Conservation (phyloP, 192 early-diverging fungal species). For the Linderina pennispora region DNA sequence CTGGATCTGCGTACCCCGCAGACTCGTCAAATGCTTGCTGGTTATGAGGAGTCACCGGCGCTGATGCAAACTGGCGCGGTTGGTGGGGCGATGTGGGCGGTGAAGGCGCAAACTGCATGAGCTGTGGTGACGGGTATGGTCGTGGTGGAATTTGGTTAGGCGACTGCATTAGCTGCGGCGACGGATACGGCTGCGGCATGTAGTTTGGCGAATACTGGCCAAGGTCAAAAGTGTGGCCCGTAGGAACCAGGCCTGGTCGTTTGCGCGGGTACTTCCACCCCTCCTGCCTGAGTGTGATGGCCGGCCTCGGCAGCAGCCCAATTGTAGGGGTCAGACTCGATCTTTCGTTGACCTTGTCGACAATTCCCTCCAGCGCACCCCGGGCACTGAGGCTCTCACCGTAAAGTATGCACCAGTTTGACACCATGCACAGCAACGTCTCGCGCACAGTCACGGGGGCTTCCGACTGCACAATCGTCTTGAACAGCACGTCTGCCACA, state of each 20-base stretch:
- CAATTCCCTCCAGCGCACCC: constrained; percentile 28
- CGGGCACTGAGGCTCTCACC: constrained; percentile 16
- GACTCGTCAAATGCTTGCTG: not conserved
- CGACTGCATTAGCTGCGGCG: too few species aligned
- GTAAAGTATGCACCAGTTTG: constrained; percentile 39
- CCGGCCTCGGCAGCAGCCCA: constrained; percentile 22
- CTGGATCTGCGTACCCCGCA: not conserved
- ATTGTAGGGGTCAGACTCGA: constrained; percentile 14
- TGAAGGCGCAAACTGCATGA: too few species aligned
- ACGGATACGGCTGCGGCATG: constrained; percentile 29
- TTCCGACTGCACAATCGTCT: constrained; percentile 15
- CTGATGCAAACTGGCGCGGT: too few species aligned
- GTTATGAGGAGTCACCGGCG: not conserved
- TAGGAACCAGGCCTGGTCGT: too few species aligned
- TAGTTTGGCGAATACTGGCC: too few species aligned
- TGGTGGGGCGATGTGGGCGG: not conserved
- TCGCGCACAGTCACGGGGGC: constrained; percentile 35
- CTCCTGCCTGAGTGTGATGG: constrained; percentile 13
- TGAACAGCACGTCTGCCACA: constrained; percentile 9
- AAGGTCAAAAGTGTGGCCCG: too few species aligned
- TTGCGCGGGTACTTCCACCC: constrained; percentile 7
- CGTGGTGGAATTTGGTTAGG: too few species aligned
- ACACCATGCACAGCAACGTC: constrained; percentile 41
- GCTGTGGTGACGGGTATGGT: too few species aligned
- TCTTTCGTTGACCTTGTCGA: constrained; percentile 22